Conservation (phyloP, 345 rosid genomes). For the Arabidopsis suecica region DNA sequence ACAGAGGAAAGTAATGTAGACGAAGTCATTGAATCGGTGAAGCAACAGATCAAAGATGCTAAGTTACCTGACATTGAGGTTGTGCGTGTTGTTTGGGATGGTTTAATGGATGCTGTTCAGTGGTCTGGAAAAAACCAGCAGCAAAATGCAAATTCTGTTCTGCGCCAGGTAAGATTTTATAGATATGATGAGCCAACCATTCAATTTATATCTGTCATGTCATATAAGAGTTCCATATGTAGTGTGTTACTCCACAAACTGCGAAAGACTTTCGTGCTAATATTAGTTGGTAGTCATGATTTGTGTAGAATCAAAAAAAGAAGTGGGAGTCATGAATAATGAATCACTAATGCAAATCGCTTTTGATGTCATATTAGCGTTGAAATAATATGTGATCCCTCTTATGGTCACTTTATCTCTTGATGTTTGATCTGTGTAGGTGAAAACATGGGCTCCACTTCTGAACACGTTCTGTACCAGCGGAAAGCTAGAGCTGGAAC, state of each 20-base stretch:
- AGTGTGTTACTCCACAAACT: not conserved
- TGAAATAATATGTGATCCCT: not conserved
- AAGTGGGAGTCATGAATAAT: not conserved
- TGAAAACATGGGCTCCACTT: slow-evolving; percentile 88
- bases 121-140: slow-evolving; percentile 99
- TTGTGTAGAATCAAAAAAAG: not conserved
- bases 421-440: slow-evolving; percentile 49
- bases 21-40: slow-evolving; percentile 85
- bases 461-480: slow-evolving; percentile 80
- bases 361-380: not conserved
- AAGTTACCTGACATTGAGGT: slow-evolving; percentile 79
- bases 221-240: not conserved
- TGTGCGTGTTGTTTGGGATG: slow-evolving; percentile 90
- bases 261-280: not conserved
- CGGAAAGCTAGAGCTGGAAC: slow-evolving; percentile 92
- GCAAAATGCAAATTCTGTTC: slow-evolving; percentile 86
- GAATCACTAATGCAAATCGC: not conserved
- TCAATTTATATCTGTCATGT: not conserved
- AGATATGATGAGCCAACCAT: not conserved
- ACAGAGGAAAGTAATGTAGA: slow-evolving; percentile 73
- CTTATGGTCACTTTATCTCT: not conserved
- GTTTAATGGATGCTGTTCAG: slow-evolving; percentile 97
- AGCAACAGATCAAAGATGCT: slow-evolving; percentile 83
- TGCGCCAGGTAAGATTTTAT: slow-evolving; percentile 68
- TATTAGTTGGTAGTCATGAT: not conserved